A percentile compares a stretch with the other conserved stretches of the same genome.
phyloP scores from a whole-genome alignment of 2,329 filamentous ascomycete species.

The Aspergillus fumigatus region DNA sequence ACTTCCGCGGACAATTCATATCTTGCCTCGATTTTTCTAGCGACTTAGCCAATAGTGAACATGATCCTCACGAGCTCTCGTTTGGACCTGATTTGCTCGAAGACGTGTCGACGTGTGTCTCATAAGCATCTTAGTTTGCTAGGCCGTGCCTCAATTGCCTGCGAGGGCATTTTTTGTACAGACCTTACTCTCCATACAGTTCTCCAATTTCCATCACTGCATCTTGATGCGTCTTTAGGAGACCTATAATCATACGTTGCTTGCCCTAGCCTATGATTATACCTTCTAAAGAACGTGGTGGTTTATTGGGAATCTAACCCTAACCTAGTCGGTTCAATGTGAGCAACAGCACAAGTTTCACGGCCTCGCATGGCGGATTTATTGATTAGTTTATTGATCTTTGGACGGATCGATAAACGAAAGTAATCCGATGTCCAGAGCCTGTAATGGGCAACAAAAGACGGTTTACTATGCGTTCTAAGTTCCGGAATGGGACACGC shows the following conservation, averaged over 20 bases:
- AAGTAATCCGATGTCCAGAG: conserved; percentile 45
- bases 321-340: conserved; percentile 68
- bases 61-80: conserved; percentile 4
- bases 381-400: conserved; percentile 57
- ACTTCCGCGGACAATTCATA: not conserved
- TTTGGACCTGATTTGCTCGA: conserved; percentile 15
- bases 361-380: conserved; percentile 63
- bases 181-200: conserved; percentile 68
- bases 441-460: conserved; percentile 35
- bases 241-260: conserved; percentile 29
- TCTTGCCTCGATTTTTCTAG: conserved; percentile 1
- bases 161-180: conserved; percentile 48
- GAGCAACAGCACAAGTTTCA: conserved; percentile 53
- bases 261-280: conserved; percentile 31
- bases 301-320: conserved; percentile 89
- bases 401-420: conserved; percentile 28
- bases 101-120: conserved; percentile 6
- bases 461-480: conserved; percentile 45
- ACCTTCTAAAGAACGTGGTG: conserved; percentile 52
- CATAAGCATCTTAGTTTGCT: conserved; percentile 14
- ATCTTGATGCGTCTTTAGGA: conserved; percentile 37
- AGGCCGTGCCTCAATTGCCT: conserved; percentile 35
- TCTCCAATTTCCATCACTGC: conserved; percentile 68
- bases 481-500: conserved; percentile 39
- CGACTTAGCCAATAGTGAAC: not conserved